phyloP scores from a whole-genome alignment of 2,329 filamentous ascomycete genomes.

The Grosmannia serpens region DNA sequence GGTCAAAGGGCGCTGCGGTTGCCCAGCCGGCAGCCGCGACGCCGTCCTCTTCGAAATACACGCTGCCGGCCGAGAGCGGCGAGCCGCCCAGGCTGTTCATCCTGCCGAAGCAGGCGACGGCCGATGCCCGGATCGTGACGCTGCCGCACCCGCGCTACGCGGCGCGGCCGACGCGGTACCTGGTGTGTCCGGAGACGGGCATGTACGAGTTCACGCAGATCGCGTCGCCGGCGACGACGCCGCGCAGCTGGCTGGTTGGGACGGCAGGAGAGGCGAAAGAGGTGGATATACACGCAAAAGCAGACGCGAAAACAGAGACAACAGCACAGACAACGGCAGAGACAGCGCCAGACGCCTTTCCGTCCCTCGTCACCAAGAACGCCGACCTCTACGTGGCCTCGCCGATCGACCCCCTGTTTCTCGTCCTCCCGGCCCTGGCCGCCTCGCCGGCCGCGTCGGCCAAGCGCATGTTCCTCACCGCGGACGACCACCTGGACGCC shows the following conservation, averaged over 20 bases:
- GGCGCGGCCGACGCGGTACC: conserved; percentile 42
- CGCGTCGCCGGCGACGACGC: conserved; percentile 38
- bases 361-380: conserved; percentile 42
- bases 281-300: not conserved
- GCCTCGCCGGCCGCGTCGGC: conserved; percentile 25
- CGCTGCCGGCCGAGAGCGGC: conserved; percentile 25
- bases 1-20: conserved; percentile 26
- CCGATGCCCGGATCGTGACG: conserved; percentile 46
- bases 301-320: not conserved
- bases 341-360: conserved; percentile 11
- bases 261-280: not conserved
- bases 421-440: conserved; percentile 62
- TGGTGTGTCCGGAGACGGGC: conserved; percentile 49
- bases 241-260: conserved; percentile 50
- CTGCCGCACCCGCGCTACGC: conserved; percentile 47
- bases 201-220: conserved; percentile 55
- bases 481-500: conserved; percentile 61
- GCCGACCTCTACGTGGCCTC: conserved; percentile 78
- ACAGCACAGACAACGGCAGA: too few species aligned
- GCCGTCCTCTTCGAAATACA: conserved; percentile 26
- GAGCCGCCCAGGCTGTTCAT: conserved; percentile 47
- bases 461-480: conserved; percentile 55
- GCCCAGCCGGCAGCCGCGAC: conserved; percentile 16
- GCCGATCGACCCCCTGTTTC: conserved; percentile 71
- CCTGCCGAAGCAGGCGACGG: conserved; percentile 41